Evolutionary conservation across 495 filamentous ascomycete genomes (phyloP), one percentile per base, ranked within the genome.

Genomic region (Chaetomium fimeti): DNA sequence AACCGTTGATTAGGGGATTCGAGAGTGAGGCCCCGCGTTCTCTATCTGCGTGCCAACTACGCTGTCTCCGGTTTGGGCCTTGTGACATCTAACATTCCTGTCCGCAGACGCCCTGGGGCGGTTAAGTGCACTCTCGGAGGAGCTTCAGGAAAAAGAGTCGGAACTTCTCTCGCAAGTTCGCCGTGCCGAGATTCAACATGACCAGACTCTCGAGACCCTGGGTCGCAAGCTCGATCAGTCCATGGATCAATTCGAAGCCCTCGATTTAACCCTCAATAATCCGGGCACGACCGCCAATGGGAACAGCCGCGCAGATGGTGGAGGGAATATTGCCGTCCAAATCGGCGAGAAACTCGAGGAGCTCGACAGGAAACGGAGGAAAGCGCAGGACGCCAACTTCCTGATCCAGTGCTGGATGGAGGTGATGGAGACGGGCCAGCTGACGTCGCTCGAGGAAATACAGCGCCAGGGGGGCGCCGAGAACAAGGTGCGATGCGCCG

Each of bases 331-430:
- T 65, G 94, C 93, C 2, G 91, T 99, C n/a, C 90, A 94, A 72
- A 97, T 97, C 54, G 95, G 95, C 65, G 91, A 92, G 74, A 86
- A 87, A 73, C 77, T 99, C 47, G 95, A 99, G 75, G 92, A 97
- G 72, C 81, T 99, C 62, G 95, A 99, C 71, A 87, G 89, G 67
- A 94, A 98, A 76, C 82, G 92, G 63, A 87, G 90, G 68, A 83
- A 95, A 66, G 95, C 95, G 36, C 80, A 92, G 71, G 95, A 99
- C 78, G 91, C 93, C 38, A 92, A 89, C 71, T 97, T 98, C 74
- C 77, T 99, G 62, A 91, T 98, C 63, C 89, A 94, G 71, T 98
- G 95, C 77, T 98, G 95, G 92, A 84, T 89, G 45, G 92, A 97
- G 63, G 92, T 98, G 58, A 91, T 86, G 71, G 91, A 96, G 69